These are phyloP conservation scores for Verticillium klebahnii DNA, from an alignment of 2,329 filamentous ascomycete species.

Conservation along the genomic window DNA sequence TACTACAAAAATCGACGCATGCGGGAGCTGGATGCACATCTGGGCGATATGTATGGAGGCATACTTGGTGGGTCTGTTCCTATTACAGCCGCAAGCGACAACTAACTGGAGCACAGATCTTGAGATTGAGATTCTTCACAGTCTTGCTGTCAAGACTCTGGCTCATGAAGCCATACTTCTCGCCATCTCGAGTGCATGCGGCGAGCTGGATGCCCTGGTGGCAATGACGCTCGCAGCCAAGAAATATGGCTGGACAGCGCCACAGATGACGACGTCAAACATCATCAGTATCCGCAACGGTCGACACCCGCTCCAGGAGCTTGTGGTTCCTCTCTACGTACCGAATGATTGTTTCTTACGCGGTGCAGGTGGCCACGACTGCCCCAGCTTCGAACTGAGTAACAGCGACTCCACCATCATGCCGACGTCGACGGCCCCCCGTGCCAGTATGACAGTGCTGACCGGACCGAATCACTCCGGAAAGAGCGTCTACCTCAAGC, in stretches of 20 bases:
- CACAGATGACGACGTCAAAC: constrained; percentile 66
- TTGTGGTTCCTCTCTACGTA: constrained; percentile 75
- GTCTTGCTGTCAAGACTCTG: constrained; percentile 67
- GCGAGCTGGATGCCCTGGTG: constrained; percentile 80
- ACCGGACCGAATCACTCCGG: constrained; percentile 96
- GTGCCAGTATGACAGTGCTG: constrained; percentile 64
- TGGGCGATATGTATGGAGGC: constrained; percentile 79
- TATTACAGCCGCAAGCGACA: background rate
- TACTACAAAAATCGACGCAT: constrained; percentile 88
- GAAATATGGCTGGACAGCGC: constrained; percentile 66
- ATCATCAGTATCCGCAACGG: constrained; percentile 71
- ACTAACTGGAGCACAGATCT: constrained; percentile 48
- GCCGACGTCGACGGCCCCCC: background rate
- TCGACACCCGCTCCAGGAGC: constrained; percentile 81
- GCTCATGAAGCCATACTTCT: constrained; percentile 62
- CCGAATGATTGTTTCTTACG: constrained; percentile 72
- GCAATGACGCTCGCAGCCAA: constrained; percentile 75
- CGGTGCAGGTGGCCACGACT: constrained; percentile 46
- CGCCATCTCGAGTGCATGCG: constrained; percentile 71
- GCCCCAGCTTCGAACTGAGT: too few species aligned
- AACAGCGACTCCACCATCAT: too few species aligned
- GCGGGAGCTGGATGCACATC: constrained; percentile 71
- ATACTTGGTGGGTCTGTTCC: constrained; percentile 63
- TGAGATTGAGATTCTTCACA: constrained; percentile 84
- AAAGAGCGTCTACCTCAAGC: constrained; percentile 94